Percentiles rank a stretch among this genome's conserved stretches.
These are phyloP conservation scores for Trichocladium uniseriatum DNA, from an alignment of 495 filamentous ascomycete genomes.

Conservation along the genomic window DNA sequence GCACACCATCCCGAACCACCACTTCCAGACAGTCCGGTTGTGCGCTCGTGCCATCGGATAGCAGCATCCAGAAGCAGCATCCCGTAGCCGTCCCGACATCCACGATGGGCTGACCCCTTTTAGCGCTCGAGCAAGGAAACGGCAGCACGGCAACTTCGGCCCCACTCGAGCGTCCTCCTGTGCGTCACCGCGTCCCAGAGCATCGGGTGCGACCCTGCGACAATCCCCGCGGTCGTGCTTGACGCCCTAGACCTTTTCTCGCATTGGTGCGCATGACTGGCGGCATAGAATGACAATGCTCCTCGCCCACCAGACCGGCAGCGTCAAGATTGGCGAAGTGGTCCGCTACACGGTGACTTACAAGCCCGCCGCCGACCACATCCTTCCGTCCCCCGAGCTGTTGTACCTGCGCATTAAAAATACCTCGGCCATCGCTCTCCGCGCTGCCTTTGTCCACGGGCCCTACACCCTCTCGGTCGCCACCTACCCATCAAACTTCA, in stretches of 20 bases:
- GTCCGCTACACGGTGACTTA: slow-evolving; percentile 89
- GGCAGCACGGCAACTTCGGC: neutral
- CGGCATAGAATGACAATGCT: slow-evolving; percentile 51
- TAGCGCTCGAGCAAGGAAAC: too few species aligned
- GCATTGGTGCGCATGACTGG: neutral
- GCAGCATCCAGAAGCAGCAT: neutral
- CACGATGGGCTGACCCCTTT: slow-evolving; percentile 1
- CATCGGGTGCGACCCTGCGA: neutral
- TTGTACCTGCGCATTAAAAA: slow-evolving; percentile 85
- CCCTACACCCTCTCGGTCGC: slow-evolving; percentile 86
- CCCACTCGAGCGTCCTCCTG: neutral
- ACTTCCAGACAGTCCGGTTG: neutral
- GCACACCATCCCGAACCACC: neutral
- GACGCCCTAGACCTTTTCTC: neutral
- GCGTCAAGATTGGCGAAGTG: slow-evolving; percentile 86
- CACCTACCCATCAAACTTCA: slow-evolving; percentile 69
- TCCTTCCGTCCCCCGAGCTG: slow-evolving; percentile 68
- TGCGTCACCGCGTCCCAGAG: neutral
- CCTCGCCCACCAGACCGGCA: slow-evolving; percentile 78
- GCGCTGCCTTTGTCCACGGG: slow-evolving; percentile 91
- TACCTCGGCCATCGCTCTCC: slow-evolving; percentile 77
- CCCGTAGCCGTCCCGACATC: neutral
- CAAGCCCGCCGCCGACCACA: slow-evolving; percentile 76
- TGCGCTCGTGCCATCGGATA: neutral
- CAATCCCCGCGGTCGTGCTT: neutral